Evolutionary conservation across 208 protist genomes (phyloP), one percentile per base, ranked within the genome.

Genomic region (Wallacemonas sp.): DNA sequence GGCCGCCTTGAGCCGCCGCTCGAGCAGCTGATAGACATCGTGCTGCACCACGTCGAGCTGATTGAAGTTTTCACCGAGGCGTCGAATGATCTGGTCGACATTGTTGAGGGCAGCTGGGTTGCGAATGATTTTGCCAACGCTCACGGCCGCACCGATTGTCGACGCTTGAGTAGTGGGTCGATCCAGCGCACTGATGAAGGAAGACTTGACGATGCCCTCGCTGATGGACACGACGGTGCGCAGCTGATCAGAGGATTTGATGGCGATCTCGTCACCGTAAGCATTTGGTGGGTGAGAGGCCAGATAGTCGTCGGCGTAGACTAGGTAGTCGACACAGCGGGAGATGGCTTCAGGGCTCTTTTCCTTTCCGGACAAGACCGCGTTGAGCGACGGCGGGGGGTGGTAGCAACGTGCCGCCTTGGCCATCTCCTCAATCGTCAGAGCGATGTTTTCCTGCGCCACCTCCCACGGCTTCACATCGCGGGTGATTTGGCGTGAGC

Each of bases 361-460:
- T 24, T 93, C 87, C 34, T 81, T 85, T 1, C 77, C 63, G 14
- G 65, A 70, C 26, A 95, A 62, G 27, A 95, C 90, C 14, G 80
- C 76, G 5, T 76, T 62, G 29, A 95, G 79, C 6, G 68, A 75
- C 3, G 81, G 79, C 6, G 90, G 90, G 1, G 86, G 86, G 44
- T 95, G 87, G 70, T 95, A 95, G 68, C 87, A 93, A 27, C 86
- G 83, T 6, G 90, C 86, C 8, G 87, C 90, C 54, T 83, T 83
- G 16, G 87, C 83, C 76, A 89, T 90, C 56, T 95, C 84, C 70
- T 93, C 87, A 60, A 95, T 93, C 2, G 85, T 95, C 30, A 78
- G 65, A 8, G 86, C 78, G 39, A 95, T 93, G 64, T 95, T 93
- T 61, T 95, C 90, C 71, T 88, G 80, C 16, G 90, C 86, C n/a